Evolutionary conservation across 2,329 filamentous ascomycete genomes (phyloP), one percentile per base, ranked within the genome.

Genomic region (Curvularia sp.): DNA sequence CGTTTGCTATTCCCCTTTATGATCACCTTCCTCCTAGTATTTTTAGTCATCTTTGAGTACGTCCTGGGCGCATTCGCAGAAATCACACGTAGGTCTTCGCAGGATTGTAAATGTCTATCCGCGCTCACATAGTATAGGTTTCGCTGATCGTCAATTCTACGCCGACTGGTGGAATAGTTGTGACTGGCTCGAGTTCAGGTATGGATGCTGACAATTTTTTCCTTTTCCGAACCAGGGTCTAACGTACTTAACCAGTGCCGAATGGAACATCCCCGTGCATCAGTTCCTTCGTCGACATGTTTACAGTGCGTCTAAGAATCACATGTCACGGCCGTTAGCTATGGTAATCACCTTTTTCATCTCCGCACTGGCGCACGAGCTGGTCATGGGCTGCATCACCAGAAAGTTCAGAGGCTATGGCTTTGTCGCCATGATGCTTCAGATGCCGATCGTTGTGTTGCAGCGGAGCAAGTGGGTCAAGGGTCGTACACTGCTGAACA

Each of bases 21-120:
- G 92, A 84, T 98, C 60, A 96, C 89, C 3, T 96, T 98, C 76
- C 82, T 98, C 4, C 87, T 98, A 47, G 93, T 98, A 54, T 99
- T 99, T 81, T 87, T 99, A 57, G 93, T 97, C 77, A 98, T 98
- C 70, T 99, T 98, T 77, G 95, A 99, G 77, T 99, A 98, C 77
- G 86, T 97, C 10, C 86, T 98, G 32, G 95, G 94, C 57, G 93
- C 93, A 47, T 97, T 96, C 71, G 95, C 93, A 13, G 95, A 99
- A 77, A 91, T 98, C 66, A 97, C 93, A 18, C 85, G 79, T 79
- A 70, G 70, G 76, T 70, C 9, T 25, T 32, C 45, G n/a, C 27
- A 3, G 2, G 21, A n/a, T 21, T 6, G 28, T 13, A 48, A 13
- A 9, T 18, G 4, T 19, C 2, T 41, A 12, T 4, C 18, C 12